Base-by-base conservation (phyloP, 768 basidiomycete species). In the Boletus sp. region DNA sequence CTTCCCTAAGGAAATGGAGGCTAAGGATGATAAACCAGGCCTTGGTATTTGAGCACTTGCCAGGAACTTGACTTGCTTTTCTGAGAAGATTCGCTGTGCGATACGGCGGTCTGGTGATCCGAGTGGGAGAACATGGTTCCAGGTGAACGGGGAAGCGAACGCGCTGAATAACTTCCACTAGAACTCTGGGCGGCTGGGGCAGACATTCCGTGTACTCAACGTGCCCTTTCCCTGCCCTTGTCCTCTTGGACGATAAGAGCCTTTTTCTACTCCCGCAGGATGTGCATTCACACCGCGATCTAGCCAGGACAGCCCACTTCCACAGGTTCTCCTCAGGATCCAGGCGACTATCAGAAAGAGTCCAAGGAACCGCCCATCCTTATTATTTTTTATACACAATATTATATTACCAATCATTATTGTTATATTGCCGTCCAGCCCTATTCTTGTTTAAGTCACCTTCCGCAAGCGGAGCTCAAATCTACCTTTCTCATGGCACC, bases 21-120 rank as follows among this genome's bases (percentile, higher is more conserved):
- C 47, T 48, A 30, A 59, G 60, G 56, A 62, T 37, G 47, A 60
- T 24, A 41, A 64, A 59, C 54, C 55, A 61, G 61, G 66, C 41
- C 53, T 37, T 61, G 35, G 56, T 61, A 64, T 63, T 57, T 59
- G 58, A 59, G 39, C 42, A 71, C 68, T 61, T 56, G 61, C 70
- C 70, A 71, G 63, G 65, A 60, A 64, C 58, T 61, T 11, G 59
- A 37, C 30, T 57, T 72, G 53, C 60, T 56, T 49, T 62, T 66
- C 58, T 67, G 63, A 56, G 67, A 42, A 41, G 62, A 49, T 60
- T 59, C 66, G 57, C 64, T 60, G 58, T 60, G 69, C 61, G 65
- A 68, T 59, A 54, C 50, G 52, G 53, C 62, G 59, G 68, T 55
- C 60, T 63, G 67, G 56, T 71, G 68, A 66, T 72, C 69, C 69